Evolutionary conservation across 495 filamentous ascomycete species (phyloP).

Genomic region (Immersiella caudata): DNA sequence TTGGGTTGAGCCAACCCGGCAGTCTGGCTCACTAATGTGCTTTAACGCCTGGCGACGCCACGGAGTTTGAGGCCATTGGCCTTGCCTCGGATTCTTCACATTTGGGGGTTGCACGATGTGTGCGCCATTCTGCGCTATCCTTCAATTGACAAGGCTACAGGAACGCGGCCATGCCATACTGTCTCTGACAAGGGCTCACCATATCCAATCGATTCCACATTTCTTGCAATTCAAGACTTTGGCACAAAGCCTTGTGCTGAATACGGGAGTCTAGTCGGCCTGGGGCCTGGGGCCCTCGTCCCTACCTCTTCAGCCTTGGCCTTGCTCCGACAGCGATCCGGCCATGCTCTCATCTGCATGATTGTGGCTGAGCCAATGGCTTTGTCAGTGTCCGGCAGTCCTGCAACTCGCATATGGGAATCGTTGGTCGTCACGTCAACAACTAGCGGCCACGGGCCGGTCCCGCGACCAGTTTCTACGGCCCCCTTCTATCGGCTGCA

Average conservation of each 20-base stretch:
- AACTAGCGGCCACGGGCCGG: background rate
- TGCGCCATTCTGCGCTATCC: background rate
- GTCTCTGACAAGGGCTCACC: background rate
- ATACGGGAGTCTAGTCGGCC: background rate
- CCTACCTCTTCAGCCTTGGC: background rate
- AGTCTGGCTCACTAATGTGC: background rate
- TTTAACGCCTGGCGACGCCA: conserved; percentile 1
- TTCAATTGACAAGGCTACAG: conserved; percentile 12
- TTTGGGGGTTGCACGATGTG: background rate
- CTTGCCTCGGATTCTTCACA: background rate
- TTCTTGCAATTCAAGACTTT: background rate
- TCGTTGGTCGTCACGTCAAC: background rate
- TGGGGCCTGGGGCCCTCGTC: background rate
- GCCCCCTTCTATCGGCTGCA: background rate
- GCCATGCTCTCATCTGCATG: background rate
- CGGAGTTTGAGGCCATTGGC: background rate
- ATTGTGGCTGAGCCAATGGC: background rate
- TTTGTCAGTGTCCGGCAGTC: background rate
- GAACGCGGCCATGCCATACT: conserved; percentile 2
- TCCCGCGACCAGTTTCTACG: background rate
- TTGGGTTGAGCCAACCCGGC: conserved; percentile 10
- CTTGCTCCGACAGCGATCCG: background rate
- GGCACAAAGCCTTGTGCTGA: background rate
- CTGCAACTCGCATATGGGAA: background rate
- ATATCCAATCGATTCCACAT: conserved; percentile 13